Base-by-base conservation (phyloP, 2,329 filamentous ascomycete species). In the Penicillium hordei region DNA sequence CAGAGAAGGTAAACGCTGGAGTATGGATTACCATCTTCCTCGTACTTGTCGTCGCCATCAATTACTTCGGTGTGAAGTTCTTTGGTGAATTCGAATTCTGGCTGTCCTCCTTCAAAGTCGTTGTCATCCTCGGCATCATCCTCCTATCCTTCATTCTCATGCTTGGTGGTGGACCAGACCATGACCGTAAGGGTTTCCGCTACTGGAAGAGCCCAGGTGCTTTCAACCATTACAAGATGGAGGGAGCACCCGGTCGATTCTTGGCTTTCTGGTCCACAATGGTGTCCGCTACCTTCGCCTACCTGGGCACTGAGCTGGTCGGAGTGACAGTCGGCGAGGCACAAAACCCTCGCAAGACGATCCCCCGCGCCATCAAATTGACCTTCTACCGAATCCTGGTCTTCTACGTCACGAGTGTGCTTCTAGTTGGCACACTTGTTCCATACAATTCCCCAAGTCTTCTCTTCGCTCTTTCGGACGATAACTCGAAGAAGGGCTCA, bases 381-480 rank as follows among this genome's bases (percentile, higher is more conserved):
- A 92, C 89, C 64, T 93, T 93, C 75, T 93, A 85, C 79, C 89
- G 90, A 57, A 93, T 93, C 72, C 76, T 91, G 64, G 79, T 93
- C 78, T 93, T 93, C 80, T 93, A 93, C 79, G 82, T 86, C 67
- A 74, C 91, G 58, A 87, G 84, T 23, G 88, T 92, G 36, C 82
- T 93, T 52, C 81, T 93, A 51, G 79, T 93, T 54, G 89, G 89
- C 68, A 90, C 91, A 82, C 81, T 89, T 51, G 87, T 93, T 4
- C 88, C 89, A 1, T 93, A 89, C 79, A 77, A 93, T 79, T 84
- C 83, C 39, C 0, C 62, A 0, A 73, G 83, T 0, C 85, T 91
- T 5, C 74, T 78, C 23, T 86, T 87, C 62, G 73, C 75, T 52
- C 69, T 66, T 17, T 66, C 74, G 19, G 36, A 40, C 1, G 12